Percentiles rank a stretch among this genome's conserved stretches.
Evolutionary conservation across 495 filamentous ascomycete genomes (phyloP).

Genomic region (Aspergillus egyptiacus): DNA sequence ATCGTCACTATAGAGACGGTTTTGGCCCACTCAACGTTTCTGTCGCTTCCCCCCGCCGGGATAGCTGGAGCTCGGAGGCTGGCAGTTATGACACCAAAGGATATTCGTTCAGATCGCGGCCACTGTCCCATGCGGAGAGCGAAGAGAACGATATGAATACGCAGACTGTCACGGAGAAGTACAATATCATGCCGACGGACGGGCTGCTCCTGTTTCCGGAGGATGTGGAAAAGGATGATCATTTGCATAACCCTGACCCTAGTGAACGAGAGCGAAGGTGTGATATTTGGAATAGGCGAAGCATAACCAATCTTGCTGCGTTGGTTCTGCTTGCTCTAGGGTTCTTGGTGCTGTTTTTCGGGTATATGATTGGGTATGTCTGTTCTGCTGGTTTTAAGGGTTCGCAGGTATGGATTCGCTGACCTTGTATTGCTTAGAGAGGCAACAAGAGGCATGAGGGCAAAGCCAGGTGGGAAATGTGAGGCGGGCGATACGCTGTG

Average conservation of each 20-base stretch:
- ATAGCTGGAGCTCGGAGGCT: constrained; percentile 56
- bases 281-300: constrained; percentile 62
- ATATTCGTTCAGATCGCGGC: constrained; percentile 43
- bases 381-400: background rate
- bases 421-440: constrained; percentile 35
- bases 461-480: constrained; percentile 23
- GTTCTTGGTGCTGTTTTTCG: constrained; percentile 63
- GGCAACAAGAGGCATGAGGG: constrained; percentile 43
- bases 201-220: constrained; percentile 66
- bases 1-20: constrained; percentile 40
- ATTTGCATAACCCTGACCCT: constrained; percentile 65
- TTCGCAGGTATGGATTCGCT: background rate
- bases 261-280: constrained; percentile 61
- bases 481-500: constrained; percentile 47
- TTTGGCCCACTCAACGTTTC: constrained; percentile 38
- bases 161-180: constrained; percentile 73
- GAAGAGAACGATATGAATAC: constrained; percentile 66
- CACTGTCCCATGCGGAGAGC: constrained; percentile 55
- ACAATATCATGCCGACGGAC: constrained; percentile 67
- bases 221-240: constrained; percentile 76
- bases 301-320: constrained; percentile 62
- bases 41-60: constrained; percentile 46
- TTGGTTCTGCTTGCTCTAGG: constrained; percentile 56
- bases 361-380: constrained; percentile 66
- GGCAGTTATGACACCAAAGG: constrained; percentile 48